Base-by-base conservation (phyloP, 163 green algal genomes). In the Scenedesmus sp. region DNA sequence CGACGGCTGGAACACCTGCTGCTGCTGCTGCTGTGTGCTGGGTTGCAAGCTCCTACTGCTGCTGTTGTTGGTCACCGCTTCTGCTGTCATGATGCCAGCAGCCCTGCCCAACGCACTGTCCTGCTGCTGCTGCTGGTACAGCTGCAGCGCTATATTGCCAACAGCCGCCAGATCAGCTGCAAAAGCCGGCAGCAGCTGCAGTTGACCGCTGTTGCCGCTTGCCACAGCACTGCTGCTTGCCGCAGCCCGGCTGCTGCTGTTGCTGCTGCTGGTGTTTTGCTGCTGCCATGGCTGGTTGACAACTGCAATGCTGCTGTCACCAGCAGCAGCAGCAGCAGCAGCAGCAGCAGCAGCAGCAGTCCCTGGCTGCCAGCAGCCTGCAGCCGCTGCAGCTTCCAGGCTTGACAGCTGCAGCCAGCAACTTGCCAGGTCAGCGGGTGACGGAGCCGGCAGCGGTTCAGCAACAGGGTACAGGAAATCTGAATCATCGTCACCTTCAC, bases 311-410 rank as follows among this genome's bases (percentile, higher is more conserved):
- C 33, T 49, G 72, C 33, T 35, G 1, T 2, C 72, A 24, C 46
- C 24, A 33, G 0, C 22, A 49, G 70, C 70, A 37, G 30, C 46
- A 37, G n/a, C 33, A 53, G n/a, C 13, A 12, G 35, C 46, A 65
- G 44, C 70, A n/a, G 46, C 85, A 44, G 83, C 37, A 26, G 30
- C 37, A 33, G 51, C 30, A 37, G 40, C n/a, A 43, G 49, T 37
- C 5, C 56, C n/a, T 37, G 82, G 30, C 18, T 89, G 83, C 85
- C 85, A 89, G 68, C 68, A 70, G 65, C 85, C 70, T 16, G 72
- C 65, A 53, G 85, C 85, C 33, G 85, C 85, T 51, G 85, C 85
- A 43, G 85, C 70, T 51, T 90, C 85, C 33, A 90, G 85, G 35
- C 85, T 90, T 22, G 42, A 43, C 9, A 90, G 59, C 30, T 90